Conservation (phyloP, 768 basidiomycete species). For the Kondoa subrosea region DNA sequence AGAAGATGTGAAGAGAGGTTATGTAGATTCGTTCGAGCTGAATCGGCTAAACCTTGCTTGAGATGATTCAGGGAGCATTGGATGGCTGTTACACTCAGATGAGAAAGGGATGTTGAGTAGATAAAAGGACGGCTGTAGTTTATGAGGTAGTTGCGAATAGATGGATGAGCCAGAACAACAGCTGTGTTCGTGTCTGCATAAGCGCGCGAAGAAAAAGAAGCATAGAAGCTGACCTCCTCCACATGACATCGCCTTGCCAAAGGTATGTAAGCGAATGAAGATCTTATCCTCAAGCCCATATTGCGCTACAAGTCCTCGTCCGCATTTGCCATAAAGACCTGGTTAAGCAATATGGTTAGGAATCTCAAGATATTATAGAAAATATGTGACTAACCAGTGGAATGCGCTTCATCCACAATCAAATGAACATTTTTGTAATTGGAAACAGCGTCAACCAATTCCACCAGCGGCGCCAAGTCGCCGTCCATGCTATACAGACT, state of each 20-base stretch:
- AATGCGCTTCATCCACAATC: slow-evolving; percentile 69
- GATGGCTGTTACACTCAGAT: slow-evolving; percentile 56
- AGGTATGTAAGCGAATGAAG: slow-evolving; percentile 66
- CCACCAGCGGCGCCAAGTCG: slow-evolving; percentile 57
- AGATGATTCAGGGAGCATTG: slow-evolving; percentile 67
- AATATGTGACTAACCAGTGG: slow-evolving; percentile 51
- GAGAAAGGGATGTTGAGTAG: slow-evolving; percentile 72
- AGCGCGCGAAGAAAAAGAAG: not conserved
- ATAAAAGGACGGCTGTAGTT: slow-evolving; percentile 85
- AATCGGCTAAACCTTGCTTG: slow-evolving; percentile 44
- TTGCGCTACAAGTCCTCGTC: slow-evolving; percentile 54
- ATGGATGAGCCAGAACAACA: slow-evolving; percentile 52
- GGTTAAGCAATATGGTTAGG: not conserved
- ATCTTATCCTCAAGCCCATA: slow-evolving; percentile 54
- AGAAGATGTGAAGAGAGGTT: slow-evolving; percentile 16
- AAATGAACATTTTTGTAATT: slow-evolving; percentile 52
- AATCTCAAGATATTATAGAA: not conserved
- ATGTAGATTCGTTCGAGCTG: slow-evolving; percentile 8
- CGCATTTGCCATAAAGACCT: slow-evolving; percentile 55
- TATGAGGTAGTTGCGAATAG: slow-evolving; percentile 65
- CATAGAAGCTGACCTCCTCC: slow-evolving; percentile 52
- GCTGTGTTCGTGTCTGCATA: slow-evolving; percentile 37
- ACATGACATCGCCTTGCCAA: slow-evolving; percentile 75
- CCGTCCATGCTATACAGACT: slow-evolving; percentile 93
- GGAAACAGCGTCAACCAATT: slow-evolving; percentile 43